Percentiles rank a stretch among this genome's conserved stretches.
Conservation (phyloP, 2,329 filamentous ascomycete species). For the Tolypocladium ovalisporum region DNA sequence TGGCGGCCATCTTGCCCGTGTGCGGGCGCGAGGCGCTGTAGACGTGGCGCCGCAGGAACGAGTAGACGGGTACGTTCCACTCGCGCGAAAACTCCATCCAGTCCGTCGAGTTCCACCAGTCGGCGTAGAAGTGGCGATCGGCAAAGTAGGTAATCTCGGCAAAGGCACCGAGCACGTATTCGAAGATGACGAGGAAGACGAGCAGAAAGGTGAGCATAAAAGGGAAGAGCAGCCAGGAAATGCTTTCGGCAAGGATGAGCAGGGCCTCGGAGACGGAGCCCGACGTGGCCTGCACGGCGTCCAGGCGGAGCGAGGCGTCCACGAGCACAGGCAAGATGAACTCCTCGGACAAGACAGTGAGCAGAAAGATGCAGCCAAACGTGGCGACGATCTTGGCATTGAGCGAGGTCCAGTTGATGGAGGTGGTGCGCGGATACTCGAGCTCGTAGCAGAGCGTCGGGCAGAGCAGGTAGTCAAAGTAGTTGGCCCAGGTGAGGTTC, state of each 20-base stretch:
- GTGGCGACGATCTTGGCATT: slow-evolving; percentile 79
- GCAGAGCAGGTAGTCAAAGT: slow-evolving; percentile 76
- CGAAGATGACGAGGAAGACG: slow-evolving; percentile 96
- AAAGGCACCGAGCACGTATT: slow-evolving; percentile 89
- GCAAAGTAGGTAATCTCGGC: slow-evolving; percentile 90
- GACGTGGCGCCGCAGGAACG: slow-evolving; percentile 89
- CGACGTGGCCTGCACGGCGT: slow-evolving; percentile 20
- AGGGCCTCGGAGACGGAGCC: slow-evolving; percentile 48
- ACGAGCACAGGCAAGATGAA: slow-evolving; percentile 86
- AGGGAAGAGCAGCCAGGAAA: slow-evolving; percentile 84
- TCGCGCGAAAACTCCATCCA: slow-evolving; percentile 94
- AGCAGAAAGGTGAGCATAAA: slow-evolving; percentile 95
- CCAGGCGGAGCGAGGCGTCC: slow-evolving; percentile 51
- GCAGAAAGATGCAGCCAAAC: slow-evolving; percentile 91
- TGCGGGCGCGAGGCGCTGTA: slow-evolving; percentile 72
- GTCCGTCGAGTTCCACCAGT: slow-evolving; percentile 70
- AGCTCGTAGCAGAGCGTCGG: slow-evolving; percentile 96
- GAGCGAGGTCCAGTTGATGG: slow-evolving; percentile 71
- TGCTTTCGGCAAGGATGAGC: slow-evolving; percentile 78
- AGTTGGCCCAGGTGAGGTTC: slow-evolving; percentile 78
- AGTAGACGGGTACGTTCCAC: slow-evolving; percentile 97
- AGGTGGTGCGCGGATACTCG: slow-evolving; percentile 74
- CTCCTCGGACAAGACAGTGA: slow-evolving; percentile 85
- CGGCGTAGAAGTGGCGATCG: slow-evolving; percentile 83
- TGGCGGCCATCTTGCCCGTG: slow-evolving; percentile 68